Percentiles rank a stretch among this genome's conserved stretches.
Conservation (phyloP, 2,329 filamentous ascomycete genomes). For the Fusarium buharicum region DNA sequence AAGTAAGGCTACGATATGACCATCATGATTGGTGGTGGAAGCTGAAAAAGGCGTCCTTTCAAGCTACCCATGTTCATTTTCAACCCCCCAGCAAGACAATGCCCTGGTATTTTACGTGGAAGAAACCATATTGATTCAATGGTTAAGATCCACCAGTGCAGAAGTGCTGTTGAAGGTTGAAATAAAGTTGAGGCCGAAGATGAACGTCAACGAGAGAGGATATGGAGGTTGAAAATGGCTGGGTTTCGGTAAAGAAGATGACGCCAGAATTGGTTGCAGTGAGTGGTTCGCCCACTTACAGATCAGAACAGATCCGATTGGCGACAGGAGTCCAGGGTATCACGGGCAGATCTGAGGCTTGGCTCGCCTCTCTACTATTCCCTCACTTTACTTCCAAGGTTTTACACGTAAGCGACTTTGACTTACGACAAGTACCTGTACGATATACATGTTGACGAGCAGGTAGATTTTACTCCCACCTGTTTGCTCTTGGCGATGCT, state of each 20-base stretch:
- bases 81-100: constrained; percentile 27
- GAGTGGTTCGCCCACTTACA: constrained; percentile 22
- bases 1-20: constrained; percentile 20
- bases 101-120: background rate
- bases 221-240: constrained; percentile 15
- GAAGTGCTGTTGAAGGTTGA: constrained; percentile 5
- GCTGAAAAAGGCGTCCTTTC: constrained; percentile 31
- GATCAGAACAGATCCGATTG: background rate
- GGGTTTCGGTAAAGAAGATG: background rate
- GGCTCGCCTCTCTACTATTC: too few relatives aligned
- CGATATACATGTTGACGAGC: too few relatives aligned
- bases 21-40: constrained; percentile 32
- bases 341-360: too few relatives aligned
- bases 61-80: constrained; percentile 28
- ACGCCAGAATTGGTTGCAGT: constrained; percentile 5
- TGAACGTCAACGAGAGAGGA: background rate
- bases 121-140: constrained; percentile 1
- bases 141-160: background rate
- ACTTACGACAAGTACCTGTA: too few relatives aligned
- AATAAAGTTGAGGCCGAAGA: constrained; percentile 4
- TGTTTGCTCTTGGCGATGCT: too few relatives aligned
- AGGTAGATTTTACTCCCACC: too few relatives aligned
- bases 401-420: too few relatives aligned
- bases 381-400: too few relatives aligned
- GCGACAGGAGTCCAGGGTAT: background rate